Evolutionary conservation across 306 rosid species (phyloP), one percentile per base, ranked within the genome.

Genomic region (apple (Malus domestica)): DNA sequence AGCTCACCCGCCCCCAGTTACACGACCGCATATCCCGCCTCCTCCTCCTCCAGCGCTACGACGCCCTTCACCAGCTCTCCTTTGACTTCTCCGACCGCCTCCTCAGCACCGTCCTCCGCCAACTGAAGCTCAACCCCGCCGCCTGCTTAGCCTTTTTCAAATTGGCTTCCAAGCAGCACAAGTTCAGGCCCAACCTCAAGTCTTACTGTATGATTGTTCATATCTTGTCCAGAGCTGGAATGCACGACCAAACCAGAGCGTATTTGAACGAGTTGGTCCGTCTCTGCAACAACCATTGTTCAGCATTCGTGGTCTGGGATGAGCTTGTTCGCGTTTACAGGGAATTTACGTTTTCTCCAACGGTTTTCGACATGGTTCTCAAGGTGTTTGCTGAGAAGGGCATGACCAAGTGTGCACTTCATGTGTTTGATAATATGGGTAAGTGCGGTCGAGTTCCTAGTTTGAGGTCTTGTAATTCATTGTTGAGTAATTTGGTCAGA

Each of bases 341-440:
- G 44, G 93, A 90, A 12, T 86, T 90, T 22, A 71, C 82, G 1
- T 93, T 91, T 72, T 87, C 96, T 3, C 85, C 35, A 3, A 64
- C 75, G 1, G 96, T 91, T 59, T 84, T 93, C 40, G 93, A 93
- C 79, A 90, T 93, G 94, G 54, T 90, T 54, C 73, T 93, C 46
- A 90, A 82, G 87, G 87, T 61, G 3, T 90, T 83, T 55, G 83
- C 88, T 1, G 92, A 94, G 63, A 85, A 84, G 58, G 93, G 95
- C 68, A 70, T 90, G 90, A 81, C 81, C 0, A 87, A 74, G 65
- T 75, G 75, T 79, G 96, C 98, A 7, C 76, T 94, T 15, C 74
- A 85, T 27, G 95, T 89, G 93, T 87, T 91, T 54, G 98, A 94
- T 49, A 82, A 87, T 84, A 91, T 94, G 93, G 75, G 81, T 0